A percentile compares a stretch with the other conserved stretches of the same genome.
These are phyloP conservation scores for Amphichorda felina DNA, from an alignment of 2,329 filamentous ascomycete genomes.

Conservation along the genomic window DNA sequence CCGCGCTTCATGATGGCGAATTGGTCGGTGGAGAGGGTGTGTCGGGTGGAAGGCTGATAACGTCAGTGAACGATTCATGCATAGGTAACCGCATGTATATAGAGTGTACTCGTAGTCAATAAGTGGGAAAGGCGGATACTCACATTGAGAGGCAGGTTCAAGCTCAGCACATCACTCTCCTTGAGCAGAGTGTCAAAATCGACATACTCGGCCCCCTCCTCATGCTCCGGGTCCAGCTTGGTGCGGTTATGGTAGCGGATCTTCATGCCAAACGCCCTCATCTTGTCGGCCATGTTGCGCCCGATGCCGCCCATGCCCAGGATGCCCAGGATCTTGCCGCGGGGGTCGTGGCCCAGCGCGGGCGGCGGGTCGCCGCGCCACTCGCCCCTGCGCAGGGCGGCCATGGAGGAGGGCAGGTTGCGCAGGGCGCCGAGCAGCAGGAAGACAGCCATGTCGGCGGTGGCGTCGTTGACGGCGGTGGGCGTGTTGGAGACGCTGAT, in stretches of 20 bases:
- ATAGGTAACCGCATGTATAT: too few relatives aligned
- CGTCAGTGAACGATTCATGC: background rate
- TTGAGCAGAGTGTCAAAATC: conserved; percentile 60
- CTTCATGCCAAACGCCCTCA: conserved; percentile 63
- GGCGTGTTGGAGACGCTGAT: conserved; percentile 72
- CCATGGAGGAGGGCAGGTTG: conserved; percentile 57
- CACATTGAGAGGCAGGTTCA: conserved; percentile 75
- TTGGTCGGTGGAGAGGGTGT: conserved; percentile 61
- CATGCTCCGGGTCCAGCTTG: conserved; percentile 41
- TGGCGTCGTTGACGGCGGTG: conserved; percentile 71
- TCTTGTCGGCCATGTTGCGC: conserved; percentile 63
- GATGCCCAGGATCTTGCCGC: conserved; percentile 69
- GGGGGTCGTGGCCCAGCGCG: conserved; percentile 61
- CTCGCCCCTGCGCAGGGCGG: conserved; percentile 49
- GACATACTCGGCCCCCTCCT: conserved; percentile 53
- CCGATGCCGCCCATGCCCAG: conserved; percentile 83
- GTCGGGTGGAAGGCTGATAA: conserved; percentile 47
- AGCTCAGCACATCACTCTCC: conserved; percentile 63
- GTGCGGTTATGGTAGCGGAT: conserved; percentile 66
- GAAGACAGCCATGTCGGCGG: conserved; percentile 72
- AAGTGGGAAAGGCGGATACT: too few relatives aligned
- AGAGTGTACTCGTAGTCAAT: too few relatives aligned
- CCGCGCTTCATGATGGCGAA: conserved; percentile 70
- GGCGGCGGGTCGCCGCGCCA: conserved; percentile 49
- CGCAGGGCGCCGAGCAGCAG: conserved; percentile 70